Evolutionary conservation across 2,329 filamentous ascomycete genomes (phyloP), one percentile per base, ranked within the genome.

Genomic region (Trichothecium sympodiale): DNA sequence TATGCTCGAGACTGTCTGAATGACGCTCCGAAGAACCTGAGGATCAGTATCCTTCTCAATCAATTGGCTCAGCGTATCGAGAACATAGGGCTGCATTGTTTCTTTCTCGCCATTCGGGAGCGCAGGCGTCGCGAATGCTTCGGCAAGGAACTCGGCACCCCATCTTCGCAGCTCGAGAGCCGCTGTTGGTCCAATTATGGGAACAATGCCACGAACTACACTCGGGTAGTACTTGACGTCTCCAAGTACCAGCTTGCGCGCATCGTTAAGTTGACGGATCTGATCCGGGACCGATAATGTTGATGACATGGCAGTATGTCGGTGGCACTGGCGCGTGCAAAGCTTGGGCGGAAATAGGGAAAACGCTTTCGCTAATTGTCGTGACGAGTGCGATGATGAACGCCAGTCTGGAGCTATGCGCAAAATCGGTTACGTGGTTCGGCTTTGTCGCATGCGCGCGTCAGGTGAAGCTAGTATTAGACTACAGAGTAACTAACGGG

Each of bases 121-220:
- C 16, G 82, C 77, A n/a, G 93, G 91, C 41, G 85, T 93, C 38
- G 91, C 82, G 62, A 98, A 96, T 3, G 88, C 87, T 65, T 98
- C 91, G 38, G 89, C 87, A 30, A 98, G 69, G 54, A 98, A 98
- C 42, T 95, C 88, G 43, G 88, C 81, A 17, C 89, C 91, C 91
- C 91, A 98, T 80, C 88, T 71, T 59, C 87, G 82, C 50, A 96
- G 66, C 59, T 94, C 85, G 38, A 94, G 62, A 41, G 76, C 72
- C 43, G 84, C 73, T 45, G 71, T 69, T 35, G 82, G 75, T 41
- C 80, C 79, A 58, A 95, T 83, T 50, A 96, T 88, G 38, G 88
- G 87, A n/a, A 96, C 66, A 43, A 96, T 86, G 33, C 86, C 87
- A 52, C 85, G 83, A 43, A 98, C 80, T 54, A 98, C 89, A 57